These are phyloP conservation scores for Candida corydali DNA, from an alignment of 805 yeast genomes.

Conservation along the genomic window DNA sequence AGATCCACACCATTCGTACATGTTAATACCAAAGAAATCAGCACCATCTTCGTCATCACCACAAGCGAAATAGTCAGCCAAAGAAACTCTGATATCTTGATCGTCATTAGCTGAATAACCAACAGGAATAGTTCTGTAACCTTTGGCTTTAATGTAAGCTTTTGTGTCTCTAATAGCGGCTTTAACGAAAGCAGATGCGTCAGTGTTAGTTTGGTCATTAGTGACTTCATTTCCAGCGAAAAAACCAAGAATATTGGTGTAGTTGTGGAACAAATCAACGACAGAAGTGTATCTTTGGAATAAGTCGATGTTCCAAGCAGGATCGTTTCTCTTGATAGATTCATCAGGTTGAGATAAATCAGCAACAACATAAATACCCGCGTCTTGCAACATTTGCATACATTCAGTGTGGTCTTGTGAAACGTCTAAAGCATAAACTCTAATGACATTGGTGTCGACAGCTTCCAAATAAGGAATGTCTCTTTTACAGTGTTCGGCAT, in stretches of 20 bases:
- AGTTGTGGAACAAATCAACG: constrained; percentile 63
- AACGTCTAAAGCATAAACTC: constrained; percentile 74
- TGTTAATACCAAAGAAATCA: constrained; percentile 84
- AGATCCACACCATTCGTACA: constrained; percentile 85
- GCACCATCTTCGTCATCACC: constrained; percentile 62
- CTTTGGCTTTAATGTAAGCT: constrained; percentile 53
- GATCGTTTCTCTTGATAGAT: constrained; percentile 59
- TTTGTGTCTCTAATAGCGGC: constrained; percentile 80
- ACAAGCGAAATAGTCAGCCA: constrained; percentile 76
- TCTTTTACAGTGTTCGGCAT: constrained; percentile 56
- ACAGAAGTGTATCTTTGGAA: constrained; percentile 66
- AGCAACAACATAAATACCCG: constrained; percentile 87
- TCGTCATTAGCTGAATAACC: constrained; percentile 85
- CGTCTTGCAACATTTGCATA: constrained; percentile 63
- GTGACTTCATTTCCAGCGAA: constrained; percentile 87
- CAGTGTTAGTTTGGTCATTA: constrained; percentile 60
- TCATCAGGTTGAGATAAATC: constrained; percentile 74
- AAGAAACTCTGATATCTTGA: constrained; percentile 54
- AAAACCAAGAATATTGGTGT: constrained; percentile 74
- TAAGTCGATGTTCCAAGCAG: constrained; percentile 61
- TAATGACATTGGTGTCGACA: constrained; percentile 62
- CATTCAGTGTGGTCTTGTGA: constrained; percentile 62
- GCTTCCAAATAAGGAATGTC: constrained; percentile 68
- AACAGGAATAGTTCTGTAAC: constrained; percentile 69
- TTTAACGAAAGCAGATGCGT: constrained; percentile 76